These are phyloP conservation scores for Trametes cubensis DNA, from an alignment of 768 basidiomycete genomes.

Conservation along the genomic window DNA sequence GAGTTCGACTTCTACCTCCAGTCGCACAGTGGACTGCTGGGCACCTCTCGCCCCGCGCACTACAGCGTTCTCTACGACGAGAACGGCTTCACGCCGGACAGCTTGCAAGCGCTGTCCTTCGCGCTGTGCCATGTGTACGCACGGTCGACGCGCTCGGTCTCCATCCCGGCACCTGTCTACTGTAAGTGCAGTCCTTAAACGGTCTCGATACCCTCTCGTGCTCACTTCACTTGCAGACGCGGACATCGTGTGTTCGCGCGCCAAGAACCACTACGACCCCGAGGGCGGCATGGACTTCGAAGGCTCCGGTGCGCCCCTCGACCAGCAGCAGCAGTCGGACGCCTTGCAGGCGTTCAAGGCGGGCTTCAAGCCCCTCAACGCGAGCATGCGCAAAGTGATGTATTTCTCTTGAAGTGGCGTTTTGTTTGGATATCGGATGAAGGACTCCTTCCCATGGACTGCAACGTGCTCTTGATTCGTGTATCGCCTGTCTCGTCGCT, in stretches of 20 bases:
- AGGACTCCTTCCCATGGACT: background rate
- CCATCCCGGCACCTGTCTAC: slow-evolving; percentile 82
- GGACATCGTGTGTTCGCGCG: slow-evolving; percentile 74
- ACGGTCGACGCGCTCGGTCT: slow-evolving; percentile 77
- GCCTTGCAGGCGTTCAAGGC: slow-evolving; percentile 47
- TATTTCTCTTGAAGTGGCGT: slow-evolving; percentile 37
- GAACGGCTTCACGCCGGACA: slow-evolving; percentile 69
- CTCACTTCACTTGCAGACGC: slow-evolving; percentile 52
- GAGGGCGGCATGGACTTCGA: slow-evolving; percentile 57
- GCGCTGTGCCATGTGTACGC: slow-evolving; percentile 83
- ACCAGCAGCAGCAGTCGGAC: slow-evolving; percentile 39
- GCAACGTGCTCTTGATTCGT: background rate
- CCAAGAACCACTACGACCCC: slow-evolving; percentile 81
- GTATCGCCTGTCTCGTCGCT: too few species aligned
- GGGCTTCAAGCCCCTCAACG: slow-evolving; percentile 60
- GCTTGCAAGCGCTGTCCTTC: slow-evolving; percentile 70
- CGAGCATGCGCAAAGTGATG: slow-evolving; percentile 44
- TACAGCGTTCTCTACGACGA: slow-evolving; percentile 56
- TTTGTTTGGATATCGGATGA: background rate
- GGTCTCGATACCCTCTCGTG: background rate
- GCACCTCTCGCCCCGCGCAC: slow-evolving; percentile 71
- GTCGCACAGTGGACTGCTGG: slow-evolving; percentile 76
- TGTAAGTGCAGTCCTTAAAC: slow-evolving; percentile 47
- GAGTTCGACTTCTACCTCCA: slow-evolving; percentile 81
- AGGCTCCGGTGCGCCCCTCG: slow-evolving; percentile 54